Evolutionary conservation across 768 basidiomycete species (phyloP).

Genomic region (Pleurotus tuber-regium): DNA sequence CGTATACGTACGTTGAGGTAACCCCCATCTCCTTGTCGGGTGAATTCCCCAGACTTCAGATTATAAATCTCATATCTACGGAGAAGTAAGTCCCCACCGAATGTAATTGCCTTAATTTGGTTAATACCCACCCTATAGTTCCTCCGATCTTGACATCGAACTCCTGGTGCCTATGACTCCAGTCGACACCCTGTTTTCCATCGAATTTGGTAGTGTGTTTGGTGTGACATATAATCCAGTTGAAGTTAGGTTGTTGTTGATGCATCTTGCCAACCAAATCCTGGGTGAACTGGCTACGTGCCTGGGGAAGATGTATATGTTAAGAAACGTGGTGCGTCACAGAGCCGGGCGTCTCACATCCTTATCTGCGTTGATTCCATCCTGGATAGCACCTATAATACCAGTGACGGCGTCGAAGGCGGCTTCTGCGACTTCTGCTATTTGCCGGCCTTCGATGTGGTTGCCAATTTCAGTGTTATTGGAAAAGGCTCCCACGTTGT

Average conservation of each 20-base stretch:
- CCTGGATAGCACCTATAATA: constrained; percentile 1
- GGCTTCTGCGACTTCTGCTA: neutral
- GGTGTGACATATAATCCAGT: constrained; percentile 15
- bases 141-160: constrained; percentile 15
- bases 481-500: neutral
- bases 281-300: constrained; percentile 12
- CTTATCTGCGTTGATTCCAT: neutral
- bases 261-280: constrained; percentile 4
- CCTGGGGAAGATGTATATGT: neutral
- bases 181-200: constrained; percentile 13
- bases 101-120: neutral
- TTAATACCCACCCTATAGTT: constrained; percentile 12
- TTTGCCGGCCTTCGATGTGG: neutral
- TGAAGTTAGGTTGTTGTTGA: constrained; percentile 13
- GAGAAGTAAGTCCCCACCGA: neutral
- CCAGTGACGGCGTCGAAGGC: neutral
- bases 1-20: constrained; percentile 8
- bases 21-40: constrained; percentile 5
- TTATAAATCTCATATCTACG: constrained; percentile 12
- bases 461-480: neutral
- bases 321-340: neutral
- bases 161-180: constrained; percentile 13
- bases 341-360: neutral
- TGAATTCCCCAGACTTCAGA: constrained; percentile 2
- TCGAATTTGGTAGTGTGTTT: constrained; percentile 14